Evolutionary conservation across 345 rosid genomes (phyloP).

Genomic region (Pistacia vera): DNA sequence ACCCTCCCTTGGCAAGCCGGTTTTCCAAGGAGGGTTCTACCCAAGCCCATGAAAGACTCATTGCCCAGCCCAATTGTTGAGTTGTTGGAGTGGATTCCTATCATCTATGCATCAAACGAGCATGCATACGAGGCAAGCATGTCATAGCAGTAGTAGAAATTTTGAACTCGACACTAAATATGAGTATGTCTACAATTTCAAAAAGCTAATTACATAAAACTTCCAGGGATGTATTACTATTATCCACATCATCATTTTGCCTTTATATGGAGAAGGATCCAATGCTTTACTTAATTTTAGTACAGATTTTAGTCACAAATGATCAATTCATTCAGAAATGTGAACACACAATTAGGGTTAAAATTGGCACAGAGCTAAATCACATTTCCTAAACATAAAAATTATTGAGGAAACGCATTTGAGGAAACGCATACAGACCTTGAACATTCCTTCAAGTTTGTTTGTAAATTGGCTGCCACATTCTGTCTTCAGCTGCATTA

Average conservation of each 20-base stretch:
- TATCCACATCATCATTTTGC: neutral
- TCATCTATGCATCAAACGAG: neutral
- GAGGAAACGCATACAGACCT: constrained; percentile 49
- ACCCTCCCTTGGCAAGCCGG: no score
- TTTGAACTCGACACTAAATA: neutral
- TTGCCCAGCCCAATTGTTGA: no score
- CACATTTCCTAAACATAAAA: constrained; percentile 13
- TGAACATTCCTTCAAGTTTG: constrained; percentile 99
- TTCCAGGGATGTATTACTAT: neutral
- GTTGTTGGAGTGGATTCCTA: no score
- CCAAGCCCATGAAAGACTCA: no score
- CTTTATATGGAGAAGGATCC: neutral
- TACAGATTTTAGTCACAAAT: neutral
- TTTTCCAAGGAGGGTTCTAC: no score
- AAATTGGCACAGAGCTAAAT: neutral
- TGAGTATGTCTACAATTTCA: neutral
- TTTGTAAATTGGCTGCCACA: constrained; percentile 99
- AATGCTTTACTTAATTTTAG: neutral
- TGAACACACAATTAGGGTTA: neutral
- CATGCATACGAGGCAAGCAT: neutral
- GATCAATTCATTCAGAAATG: neutral
- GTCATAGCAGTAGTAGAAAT: neutral
- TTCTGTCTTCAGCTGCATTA: constrained; percentile 90
- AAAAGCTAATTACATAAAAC: neutral
- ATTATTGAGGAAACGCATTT: constrained; percentile 13